These are phyloP conservation scores for Fusarium nematophilum DNA, from an alignment of 2,329 filamentous ascomycete genomes.

Conservation along the genomic window DNA sequence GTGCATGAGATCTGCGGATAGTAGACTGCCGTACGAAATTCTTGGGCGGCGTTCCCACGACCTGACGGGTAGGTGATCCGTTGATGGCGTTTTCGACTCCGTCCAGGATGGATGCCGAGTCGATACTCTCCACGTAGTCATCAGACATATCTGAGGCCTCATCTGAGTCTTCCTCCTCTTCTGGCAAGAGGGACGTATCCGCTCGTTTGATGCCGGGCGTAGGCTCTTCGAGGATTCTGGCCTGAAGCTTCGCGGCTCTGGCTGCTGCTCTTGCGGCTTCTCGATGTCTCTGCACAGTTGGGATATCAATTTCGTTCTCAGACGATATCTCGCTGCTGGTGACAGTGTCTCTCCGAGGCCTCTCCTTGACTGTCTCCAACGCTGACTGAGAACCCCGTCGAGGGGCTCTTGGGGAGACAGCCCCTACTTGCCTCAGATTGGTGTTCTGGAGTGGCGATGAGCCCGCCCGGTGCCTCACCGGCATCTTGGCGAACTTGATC, in stretches of 20 bases:
- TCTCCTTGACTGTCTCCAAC: slow-evolving; percentile 75
- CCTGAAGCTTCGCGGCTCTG: slow-evolving; percentile 50
- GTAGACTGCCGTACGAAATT: slow-evolving; percentile 72
- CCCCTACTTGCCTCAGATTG: slow-evolving; percentile 64
- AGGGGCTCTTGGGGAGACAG: slow-evolving; percentile 60
- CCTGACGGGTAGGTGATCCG: slow-evolving; percentile 64
- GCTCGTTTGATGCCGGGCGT: slow-evolving; percentile 55
- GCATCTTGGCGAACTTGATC: slow-evolving; percentile 97
- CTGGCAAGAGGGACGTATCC: slow-evolving; percentile 64
- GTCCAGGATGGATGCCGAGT: slow-evolving; percentile 78
- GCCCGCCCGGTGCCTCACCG: slow-evolving; percentile 83
- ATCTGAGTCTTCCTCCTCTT: slow-evolving; percentile 70
- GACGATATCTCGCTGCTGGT: slow-evolving; percentile 87
- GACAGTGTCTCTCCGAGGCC: slow-evolving; percentile 78
- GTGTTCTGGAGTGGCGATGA: slow-evolving; percentile 86
- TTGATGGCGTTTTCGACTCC: slow-evolving; percentile 69
- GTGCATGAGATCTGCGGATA: slow-evolving; percentile 69
- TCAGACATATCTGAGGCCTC: slow-evolving; percentile 72
- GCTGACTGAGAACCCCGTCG: slow-evolving; percentile 78
- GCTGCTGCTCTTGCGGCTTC: slow-evolving; percentile 70
- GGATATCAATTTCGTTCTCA: slow-evolving; percentile 80
- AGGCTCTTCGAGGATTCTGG: slow-evolving; percentile 54
- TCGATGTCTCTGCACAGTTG: slow-evolving; percentile 71
- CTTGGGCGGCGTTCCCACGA: slow-evolving; percentile 73
- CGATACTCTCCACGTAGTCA: slow-evolving; percentile 74